Evolutionary conservation across 148 eudicot species (phyloP).

Genomic region (Nyssa sinensis): DNA sequence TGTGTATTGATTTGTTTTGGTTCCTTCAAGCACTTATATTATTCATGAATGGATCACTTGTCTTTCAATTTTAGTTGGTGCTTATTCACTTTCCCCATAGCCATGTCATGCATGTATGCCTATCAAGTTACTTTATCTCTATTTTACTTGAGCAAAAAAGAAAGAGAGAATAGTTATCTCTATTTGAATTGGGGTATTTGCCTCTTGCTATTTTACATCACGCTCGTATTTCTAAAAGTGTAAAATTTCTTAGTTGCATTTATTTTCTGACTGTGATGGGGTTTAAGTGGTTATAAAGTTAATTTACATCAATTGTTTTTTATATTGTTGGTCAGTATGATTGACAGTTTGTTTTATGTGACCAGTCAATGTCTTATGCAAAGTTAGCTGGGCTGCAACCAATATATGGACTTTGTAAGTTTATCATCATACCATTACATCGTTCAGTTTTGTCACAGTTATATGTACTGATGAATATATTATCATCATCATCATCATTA

Average conservation of each 20-base stretch:
- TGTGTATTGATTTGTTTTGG: neutral
- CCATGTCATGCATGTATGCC: neutral
- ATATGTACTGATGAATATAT: neutral
- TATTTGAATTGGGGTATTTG: neutral
- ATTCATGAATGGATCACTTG: neutral
- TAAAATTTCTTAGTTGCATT: neutral
- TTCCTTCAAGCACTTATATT: neutral
- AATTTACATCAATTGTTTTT: neutral
- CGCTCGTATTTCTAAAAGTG: neutral
- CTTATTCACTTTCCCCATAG: neutral
- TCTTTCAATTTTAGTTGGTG: neutral
- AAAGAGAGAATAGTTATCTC: too few species aligned
- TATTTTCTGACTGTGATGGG: neutral
- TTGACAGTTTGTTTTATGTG: slow-evolving; percentile 16
- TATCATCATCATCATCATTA: neutral
- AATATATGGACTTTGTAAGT: slow-evolving; percentile 99
- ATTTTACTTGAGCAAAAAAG: too few species aligned
- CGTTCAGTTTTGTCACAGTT: slow-evolving; percentile 4
- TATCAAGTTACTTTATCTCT: neutral
- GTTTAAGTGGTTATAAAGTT: neutral
- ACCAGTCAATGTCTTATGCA: slow-evolving; percentile 97
- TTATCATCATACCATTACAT: slow-evolving; percentile 1
- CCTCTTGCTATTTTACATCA: neutral
- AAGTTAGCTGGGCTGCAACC: slow-evolving; percentile 97
- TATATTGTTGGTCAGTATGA: neutral